These are phyloP conservation scores for Penicillium verrucosum DNA, from an alignment of 2,329 filamentous ascomycete genomes.

Conservation along the genomic window DNA sequence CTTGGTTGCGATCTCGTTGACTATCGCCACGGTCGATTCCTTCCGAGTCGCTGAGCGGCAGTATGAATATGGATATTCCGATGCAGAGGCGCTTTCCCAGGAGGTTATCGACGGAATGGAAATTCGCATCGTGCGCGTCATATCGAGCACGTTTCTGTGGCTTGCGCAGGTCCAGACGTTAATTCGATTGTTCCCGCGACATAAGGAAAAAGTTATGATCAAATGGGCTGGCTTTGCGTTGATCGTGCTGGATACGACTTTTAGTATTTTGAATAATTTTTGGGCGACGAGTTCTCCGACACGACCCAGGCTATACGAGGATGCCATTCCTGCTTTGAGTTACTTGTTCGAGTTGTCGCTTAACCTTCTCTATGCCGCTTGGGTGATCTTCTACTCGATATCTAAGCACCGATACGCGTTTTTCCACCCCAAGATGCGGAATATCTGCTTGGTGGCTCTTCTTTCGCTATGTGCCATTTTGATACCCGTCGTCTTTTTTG, in stretches of 20 bases:
- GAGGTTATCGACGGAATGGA: slow-evolving; percentile 80
- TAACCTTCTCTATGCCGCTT: slow-evolving; percentile 83
- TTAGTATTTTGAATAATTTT: slow-evolving; percentile 90
- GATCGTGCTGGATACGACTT: slow-evolving; percentile 85
- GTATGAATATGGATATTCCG: slow-evolving; percentile 74
- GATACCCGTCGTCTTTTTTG: slow-evolving; percentile 89
- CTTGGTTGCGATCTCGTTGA: slow-evolving; percentile 74
- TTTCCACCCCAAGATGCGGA: slow-evolving; percentile 86
- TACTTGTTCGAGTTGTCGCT: slow-evolving; percentile 88
- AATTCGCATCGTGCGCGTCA: slow-evolving; percentile 83
- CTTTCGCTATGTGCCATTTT: slow-evolving; percentile 78
- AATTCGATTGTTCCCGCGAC: slow-evolving; percentile 90
- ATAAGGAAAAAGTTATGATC: slow-evolving; percentile 96
- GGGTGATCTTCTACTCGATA: slow-evolving; percentile 91
- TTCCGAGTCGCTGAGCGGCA: slow-evolving; percentile 80
- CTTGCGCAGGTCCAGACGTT: slow-evolving; percentile 95
- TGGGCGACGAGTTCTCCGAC: slow-evolving; percentile 47
- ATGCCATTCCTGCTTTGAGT: slow-evolving; percentile 85
- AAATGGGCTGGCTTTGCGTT: slow-evolving; percentile 97
- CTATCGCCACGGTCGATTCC: slow-evolving; percentile 88
- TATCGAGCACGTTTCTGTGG: slow-evolving; percentile 96
- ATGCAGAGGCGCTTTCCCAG: slow-evolving; percentile 70
- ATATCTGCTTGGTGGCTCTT: slow-evolving; percentile 75
- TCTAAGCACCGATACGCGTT: slow-evolving; percentile 89
- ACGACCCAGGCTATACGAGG: slow-evolving; percentile 72